Evolutionary conservation across 2,329 filamentous ascomycete species (phyloP).

Genomic region (Aspergillus awamori): DNA sequence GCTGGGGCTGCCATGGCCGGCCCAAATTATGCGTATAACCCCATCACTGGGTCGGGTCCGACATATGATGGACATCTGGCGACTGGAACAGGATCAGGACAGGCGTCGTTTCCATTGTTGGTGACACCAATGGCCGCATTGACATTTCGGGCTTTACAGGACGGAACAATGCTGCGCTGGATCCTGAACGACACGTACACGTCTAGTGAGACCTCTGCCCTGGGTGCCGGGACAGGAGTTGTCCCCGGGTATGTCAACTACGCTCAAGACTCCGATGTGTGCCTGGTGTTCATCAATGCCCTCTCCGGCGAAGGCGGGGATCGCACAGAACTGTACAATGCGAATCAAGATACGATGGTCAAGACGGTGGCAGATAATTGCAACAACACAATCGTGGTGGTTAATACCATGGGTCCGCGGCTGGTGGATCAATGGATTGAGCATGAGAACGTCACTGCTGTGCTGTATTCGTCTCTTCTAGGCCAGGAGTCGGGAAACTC

Average conservation of each 20-base stretch:
- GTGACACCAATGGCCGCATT: not conserved
- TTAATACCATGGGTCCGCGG: constrained; percentile 66
- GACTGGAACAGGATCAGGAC: not conserved
- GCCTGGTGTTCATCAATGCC: not conserved
- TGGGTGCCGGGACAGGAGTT: not conserved
- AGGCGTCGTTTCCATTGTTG: not conserved
- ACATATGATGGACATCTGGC: constrained; percentile 69
- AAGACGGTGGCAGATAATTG: constrained; percentile 60
- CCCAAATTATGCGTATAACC: not conserved
- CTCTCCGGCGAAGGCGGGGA: not conserved
- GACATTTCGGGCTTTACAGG: not conserved
- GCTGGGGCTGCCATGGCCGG: constrained; percentile 65
- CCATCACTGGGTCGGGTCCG: not conserved
- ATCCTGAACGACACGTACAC: not conserved
- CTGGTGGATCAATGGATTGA: constrained; percentile 65
- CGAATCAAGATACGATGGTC: constrained; percentile 36
- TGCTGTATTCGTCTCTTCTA: constrained; percentile 66
- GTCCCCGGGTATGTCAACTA: not conserved
- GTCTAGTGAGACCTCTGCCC: not conserved
- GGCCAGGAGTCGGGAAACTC: constrained; percentile 57
- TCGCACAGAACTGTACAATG: not conserved
- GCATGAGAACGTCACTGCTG: constrained; percentile 64
- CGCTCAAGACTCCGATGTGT: not conserved
- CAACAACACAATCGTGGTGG: constrained; percentile 65
- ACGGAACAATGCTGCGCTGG: not conserved